Conservation (phyloP, 495 filamentous ascomycete species). For the Penicillium lagena region DNA sequence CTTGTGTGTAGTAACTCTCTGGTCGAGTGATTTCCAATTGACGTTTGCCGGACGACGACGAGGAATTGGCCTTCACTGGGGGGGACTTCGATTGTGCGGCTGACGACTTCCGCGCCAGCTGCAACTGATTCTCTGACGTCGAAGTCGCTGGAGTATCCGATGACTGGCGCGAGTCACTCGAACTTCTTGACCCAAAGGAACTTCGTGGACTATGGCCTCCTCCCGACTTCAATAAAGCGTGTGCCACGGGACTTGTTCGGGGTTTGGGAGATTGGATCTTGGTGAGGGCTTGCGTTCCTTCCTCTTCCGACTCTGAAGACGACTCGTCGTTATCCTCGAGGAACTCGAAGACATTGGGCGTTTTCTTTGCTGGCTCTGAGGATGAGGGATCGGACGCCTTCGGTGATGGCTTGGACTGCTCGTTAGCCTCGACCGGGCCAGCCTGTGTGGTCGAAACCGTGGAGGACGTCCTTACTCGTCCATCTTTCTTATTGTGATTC, state of each 20-base stretch:
- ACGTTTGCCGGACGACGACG: neutral
- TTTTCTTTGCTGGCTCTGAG: slow-evolving; percentile 12
- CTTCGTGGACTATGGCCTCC: slow-evolving; percentile 3
- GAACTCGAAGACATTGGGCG: slow-evolving; percentile 39
- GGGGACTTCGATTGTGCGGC: too few relatives aligned
- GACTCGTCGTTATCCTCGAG: slow-evolving; percentile 25
- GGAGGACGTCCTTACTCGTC: slow-evolving; percentile 22
- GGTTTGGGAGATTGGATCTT: slow-evolving; percentile 19
- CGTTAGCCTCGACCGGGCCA: too few relatives aligned
- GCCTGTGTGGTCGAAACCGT: slow-evolving; percentile 16
- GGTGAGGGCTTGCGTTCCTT: slow-evolving; percentile 4
- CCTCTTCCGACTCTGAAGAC: slow-evolving; percentile 9
- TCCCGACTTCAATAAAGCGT: slow-evolving; percentile 9
- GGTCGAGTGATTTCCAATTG: slow-evolving; percentile 16
- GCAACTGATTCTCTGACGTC: slow-evolving; percentile 17
- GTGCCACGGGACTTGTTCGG: slow-evolving; percentile 10
- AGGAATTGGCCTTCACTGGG: slow-evolving; percentile 1
- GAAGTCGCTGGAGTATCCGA: slow-evolving; percentile 17
- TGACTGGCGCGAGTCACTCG: slow-evolving; percentile 14
- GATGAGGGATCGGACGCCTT: neutral
- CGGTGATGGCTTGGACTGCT: too few relatives aligned
- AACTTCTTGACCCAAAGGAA: slow-evolving; percentile 3
- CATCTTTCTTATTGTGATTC: slow-evolving; percentile 28
- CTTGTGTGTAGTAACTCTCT: slow-evolving; percentile 24
- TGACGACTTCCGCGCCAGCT: slow-evolving; percentile 13